Base-by-base conservation (phyloP, 2,329 filamentous ascomycete genomes). In the Knufia fluminis region DNA sequence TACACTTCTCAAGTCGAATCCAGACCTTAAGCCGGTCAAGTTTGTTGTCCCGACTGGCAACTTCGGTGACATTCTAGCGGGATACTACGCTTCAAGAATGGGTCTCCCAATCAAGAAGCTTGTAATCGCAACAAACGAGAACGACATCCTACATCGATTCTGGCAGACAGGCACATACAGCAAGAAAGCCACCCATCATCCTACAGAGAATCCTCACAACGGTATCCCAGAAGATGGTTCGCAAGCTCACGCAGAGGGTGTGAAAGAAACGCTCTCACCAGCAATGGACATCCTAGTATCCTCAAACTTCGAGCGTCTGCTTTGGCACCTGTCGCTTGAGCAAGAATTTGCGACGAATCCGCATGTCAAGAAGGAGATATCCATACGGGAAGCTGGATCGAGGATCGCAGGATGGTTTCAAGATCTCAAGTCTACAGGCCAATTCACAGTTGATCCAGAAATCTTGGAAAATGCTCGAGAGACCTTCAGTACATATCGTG, bases 251-350 rank as follows among this genome's bases (percentile, higher is more conserved):
- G 68, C 71, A 39, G 79, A 80, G 39, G 87, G 86, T 32, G 88
- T 91, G 54, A 90, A 88, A 70, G 90, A 94, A 71, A 98, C 92
- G 0, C 77, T 94, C 46, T 89, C 85, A 59, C 92, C 92, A 0
- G 92, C 92, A 40, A 97, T 98, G 92, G 92, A 98, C 66, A 97
- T 97, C 57, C 75, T 97, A 2, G 90, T 97, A 10, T 91, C 85
- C 20, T 92, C 85, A 66, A 98, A 98, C 73, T 97, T 98, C 64
- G 92, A 98, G 74, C 81, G 92, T 26, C 75, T 98, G 3, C 76
- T 98, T 9, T 97, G 91, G 91, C 96, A 87, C 74, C 74, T 97
- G 23, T 84, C 88, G 1, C 86, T 87, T 69, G 78, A 85, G 58
- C 83, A 82, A 53, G 80, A 69, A 52, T 57, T 61, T 38, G 54